phyloP scores from a whole-genome alignment of 1,284 basidiomycete genomes.

The Cerrena zonata region DNA sequence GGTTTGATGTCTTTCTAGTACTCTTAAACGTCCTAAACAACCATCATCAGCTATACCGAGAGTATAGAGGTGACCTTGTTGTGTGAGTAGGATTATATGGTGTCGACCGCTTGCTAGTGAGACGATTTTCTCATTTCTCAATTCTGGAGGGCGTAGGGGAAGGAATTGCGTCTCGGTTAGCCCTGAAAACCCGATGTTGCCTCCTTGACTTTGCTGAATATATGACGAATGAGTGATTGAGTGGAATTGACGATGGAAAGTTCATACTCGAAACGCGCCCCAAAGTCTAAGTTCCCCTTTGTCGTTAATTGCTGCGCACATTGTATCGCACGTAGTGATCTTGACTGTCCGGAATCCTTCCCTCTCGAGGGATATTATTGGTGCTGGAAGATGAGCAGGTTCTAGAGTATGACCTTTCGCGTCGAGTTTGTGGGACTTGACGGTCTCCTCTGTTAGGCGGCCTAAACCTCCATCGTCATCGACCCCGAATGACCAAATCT shows the following conservation, averaged over 20 bases:
- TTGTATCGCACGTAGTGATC: conserved; percentile 79
- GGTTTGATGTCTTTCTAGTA: conserved; percentile 78
- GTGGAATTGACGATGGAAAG: no score
- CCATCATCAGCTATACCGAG: conserved; percentile 86
- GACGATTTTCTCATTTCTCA: conserved; percentile 69
- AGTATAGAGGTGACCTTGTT: conserved; percentile 76
- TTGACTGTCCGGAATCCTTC: conserved; percentile 79
- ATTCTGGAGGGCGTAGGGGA: conserved; percentile 67
- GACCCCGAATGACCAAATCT: conserved; percentile 85
- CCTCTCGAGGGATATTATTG: conserved; percentile 65
- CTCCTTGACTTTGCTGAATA: conserved; percentile 65
- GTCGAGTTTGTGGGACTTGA: conserved; percentile 54
- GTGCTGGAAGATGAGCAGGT: conserved; percentile 72
- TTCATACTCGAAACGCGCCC: conserved; percentile 85
- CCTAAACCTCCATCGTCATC: conserved; percentile 92
- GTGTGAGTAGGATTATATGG: conserved; percentile 82
- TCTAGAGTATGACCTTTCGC: conserved; percentile 75
- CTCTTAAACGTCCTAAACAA: conserved; percentile 81
- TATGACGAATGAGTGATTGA: conserved; percentile 8
- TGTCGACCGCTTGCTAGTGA: conserved; percentile 78
- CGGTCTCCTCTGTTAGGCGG: conserved; percentile 67
- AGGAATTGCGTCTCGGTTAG: conserved; percentile 60
- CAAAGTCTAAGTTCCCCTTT: conserved; percentile 81
- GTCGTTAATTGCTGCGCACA: conserved; percentile 74
- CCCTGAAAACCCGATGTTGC: conserved; percentile 75